Evolutionary conservation across 345 rosid species (phyloP).

Genomic region (Eucalyptus lansdowneana): DNA sequence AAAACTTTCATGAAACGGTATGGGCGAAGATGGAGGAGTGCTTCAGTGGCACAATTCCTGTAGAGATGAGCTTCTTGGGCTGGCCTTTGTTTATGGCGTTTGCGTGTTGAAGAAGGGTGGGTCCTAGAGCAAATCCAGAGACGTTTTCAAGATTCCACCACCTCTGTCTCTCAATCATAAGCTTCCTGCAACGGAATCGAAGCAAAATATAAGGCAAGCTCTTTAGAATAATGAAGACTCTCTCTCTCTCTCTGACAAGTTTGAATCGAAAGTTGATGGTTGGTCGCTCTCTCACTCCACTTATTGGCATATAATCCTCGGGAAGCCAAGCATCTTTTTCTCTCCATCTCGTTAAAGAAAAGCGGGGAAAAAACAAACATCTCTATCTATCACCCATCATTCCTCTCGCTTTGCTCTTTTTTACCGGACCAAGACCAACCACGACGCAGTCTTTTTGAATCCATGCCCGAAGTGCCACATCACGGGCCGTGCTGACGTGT

Average conservation of each 20-base stretch:
- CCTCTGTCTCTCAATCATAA: background rate
- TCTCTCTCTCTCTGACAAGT: conserved; percentile 34
- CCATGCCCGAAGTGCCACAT: background rate
- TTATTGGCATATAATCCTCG: conserved; percentile 16
- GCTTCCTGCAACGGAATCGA: conserved; percentile 41
- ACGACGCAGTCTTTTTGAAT: background rate
- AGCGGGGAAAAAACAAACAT: background rate
- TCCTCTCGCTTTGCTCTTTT: background rate
- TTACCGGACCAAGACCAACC: background rate
- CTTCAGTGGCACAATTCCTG: background rate
- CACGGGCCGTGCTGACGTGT: background rate
- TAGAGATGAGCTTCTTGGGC: background rate
- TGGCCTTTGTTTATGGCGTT: background rate
- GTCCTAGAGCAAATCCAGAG: background rate
- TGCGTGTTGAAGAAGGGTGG: background rate
- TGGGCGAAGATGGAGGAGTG: background rate
- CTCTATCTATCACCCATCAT: conserved; percentile 1
- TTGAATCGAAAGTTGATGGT: conserved; percentile 62
- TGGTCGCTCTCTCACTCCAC: conserved; percentile 17
- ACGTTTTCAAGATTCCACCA: conserved; percentile 11
- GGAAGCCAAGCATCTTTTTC: conserved; percentile 62
- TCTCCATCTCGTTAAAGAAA: conserved; percentile 4
- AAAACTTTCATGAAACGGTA: background rate
- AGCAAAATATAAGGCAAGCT: conserved; percentile 22
- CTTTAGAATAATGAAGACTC: conserved; percentile 3